Evolutionary conservation across 2,329 filamentous ascomycete genomes (phyloP), one percentile per base, ranked within the genome.

Genomic region (Ophiostoma quercus): DNA sequence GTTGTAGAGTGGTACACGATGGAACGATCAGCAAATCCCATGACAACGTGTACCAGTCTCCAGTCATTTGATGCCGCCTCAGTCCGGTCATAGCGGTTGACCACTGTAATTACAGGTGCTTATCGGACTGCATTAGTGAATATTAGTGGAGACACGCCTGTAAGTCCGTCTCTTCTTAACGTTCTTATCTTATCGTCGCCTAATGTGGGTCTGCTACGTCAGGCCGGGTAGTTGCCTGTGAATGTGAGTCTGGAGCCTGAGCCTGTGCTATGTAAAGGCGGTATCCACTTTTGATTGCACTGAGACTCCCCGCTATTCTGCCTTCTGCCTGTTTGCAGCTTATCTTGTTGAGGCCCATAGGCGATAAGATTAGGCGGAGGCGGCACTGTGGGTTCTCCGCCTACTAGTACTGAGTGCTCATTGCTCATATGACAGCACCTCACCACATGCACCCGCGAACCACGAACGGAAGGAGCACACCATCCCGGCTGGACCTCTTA

Each of bases 91-190:
- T 32, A 62, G 57, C 22, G 12, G 25, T 62, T 29, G 25, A 1
- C 57, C 57, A 62, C 57, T 62, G 25, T 62, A 57, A 57, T 62
- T 62, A 62, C 57, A 62, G 57, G 57, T 62, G 51, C 57, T 62
- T 62, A 62, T 32, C 57, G 14, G 12, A 8, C 9, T 62, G 57
- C 57, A 62, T 62, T 57, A 62, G 57, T 32, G 22, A 9, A 22
- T 25, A 34, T 34, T 57, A 62, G 57, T 32, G 22, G n/a, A 22
- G 11, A 57, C 8, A 14, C 19, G 19, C 14, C 51, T 57, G 51
- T 57, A 22, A 25, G 6, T 57, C 34, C 34, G 34, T 34, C 34
- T 2, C 34, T 34, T 6, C 34, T 34, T 8, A 34, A 22, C 12
- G n/a, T 22, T 62, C 25, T 34, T 62, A 62, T 62, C 57, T 57